These are phyloP conservation scores for Schizothecium vesticola DNA, from an alignment of 495 filamentous ascomycete species.

Conservation along the genomic window DNA sequence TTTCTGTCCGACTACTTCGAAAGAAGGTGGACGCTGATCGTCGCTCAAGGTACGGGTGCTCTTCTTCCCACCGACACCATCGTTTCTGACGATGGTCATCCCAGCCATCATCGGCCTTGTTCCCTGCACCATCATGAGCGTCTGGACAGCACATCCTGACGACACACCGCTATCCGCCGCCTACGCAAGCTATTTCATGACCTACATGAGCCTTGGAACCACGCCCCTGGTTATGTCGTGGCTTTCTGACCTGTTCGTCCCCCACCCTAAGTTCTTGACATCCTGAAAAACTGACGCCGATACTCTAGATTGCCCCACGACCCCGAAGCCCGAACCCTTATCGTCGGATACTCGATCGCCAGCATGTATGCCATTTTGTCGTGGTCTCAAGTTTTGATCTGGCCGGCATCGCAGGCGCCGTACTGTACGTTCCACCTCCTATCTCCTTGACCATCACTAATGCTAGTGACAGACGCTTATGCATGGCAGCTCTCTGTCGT, in stretches of 20 bases:
- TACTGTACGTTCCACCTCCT: slow-evolving; percentile 24
- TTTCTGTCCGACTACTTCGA: slow-evolving; percentile 33
- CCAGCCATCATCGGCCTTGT: slow-evolving; percentile 29
- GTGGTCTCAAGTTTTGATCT: slow-evolving; percentile 40
- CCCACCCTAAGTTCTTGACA: not conserved
- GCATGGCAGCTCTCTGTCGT: slow-evolving; percentile 38
- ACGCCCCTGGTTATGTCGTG: slow-evolving; percentile 38
- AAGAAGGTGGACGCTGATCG: slow-evolving; percentile 33
- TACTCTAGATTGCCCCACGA: slow-evolving; percentile 28
- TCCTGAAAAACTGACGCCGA: not conserved
- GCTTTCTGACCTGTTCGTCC: slow-evolving; percentile 33
- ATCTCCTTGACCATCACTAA: not conserved
- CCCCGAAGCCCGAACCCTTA: slow-evolving; percentile 34
- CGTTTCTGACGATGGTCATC: not conserved
- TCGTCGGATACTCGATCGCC: slow-evolving; percentile 37
- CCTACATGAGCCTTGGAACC: slow-evolving; percentile 34
- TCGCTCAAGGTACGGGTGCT: slow-evolving; percentile 27
- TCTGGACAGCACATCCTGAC: slow-evolving; percentile 32
- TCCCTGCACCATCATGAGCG: slow-evolving; percentile 35
- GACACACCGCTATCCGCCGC: slow-evolving; percentile 28
- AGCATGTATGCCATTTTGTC: slow-evolving; percentile 35
- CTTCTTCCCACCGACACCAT: not conserved
- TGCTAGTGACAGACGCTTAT: slow-evolving; percentile 23
- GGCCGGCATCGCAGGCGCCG: slow-evolving; percentile 37
- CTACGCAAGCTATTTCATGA: slow-evolving; percentile 37